Percentiles rank a stretch among this genome's conserved stretches.
phyloP scores from a whole-genome alignment of 1,139 yeast species.

The Geotrichum restrictum region DNA sequence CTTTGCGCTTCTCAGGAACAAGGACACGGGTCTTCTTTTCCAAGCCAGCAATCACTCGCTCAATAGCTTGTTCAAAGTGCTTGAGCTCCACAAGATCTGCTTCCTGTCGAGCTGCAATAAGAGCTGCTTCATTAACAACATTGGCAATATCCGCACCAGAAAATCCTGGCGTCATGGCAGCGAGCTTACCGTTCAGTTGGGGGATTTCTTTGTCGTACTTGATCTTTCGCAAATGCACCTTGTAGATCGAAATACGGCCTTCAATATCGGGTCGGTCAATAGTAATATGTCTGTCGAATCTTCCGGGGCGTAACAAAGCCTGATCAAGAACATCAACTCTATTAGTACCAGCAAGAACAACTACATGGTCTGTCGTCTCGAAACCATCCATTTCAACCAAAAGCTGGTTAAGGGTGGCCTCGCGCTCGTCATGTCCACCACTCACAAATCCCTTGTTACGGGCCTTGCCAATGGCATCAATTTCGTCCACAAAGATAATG shows the following conservation, averaged over 20 bases:
- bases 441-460: slow-evolving; percentile 80
- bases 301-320: slow-evolving; percentile 93
- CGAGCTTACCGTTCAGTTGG: slow-evolving; percentile 75
- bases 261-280: slow-evolving; percentile 90
- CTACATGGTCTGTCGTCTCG: slow-evolving; percentile 83
- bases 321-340: slow-evolving; percentile 89
- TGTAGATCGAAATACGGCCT: slow-evolving; percentile 88
- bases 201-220: slow-evolving; percentile 49
- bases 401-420: slow-evolving; percentile 89
- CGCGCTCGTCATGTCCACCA: slow-evolving; percentile 93
- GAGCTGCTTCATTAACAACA: slow-evolving; percentile 94
- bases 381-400: slow-evolving; percentile 98
- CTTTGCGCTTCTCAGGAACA: slow-evolving; percentile 75
- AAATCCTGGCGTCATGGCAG: slow-evolving; percentile 95
- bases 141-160: slow-evolving; percentile 98
- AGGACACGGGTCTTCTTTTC: slow-evolving; percentile 85
- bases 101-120: slow-evolving; percentile 85
- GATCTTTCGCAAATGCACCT: slow-evolving; percentile 73
- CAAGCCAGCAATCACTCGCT: slow-evolving; percentile 92
- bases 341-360: slow-evolving; percentile 95
- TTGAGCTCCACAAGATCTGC: slow-evolving; percentile 62
- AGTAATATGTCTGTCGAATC: slow-evolving; percentile 90
- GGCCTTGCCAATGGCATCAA: slow-evolving; percentile 96
- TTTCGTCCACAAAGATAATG: slow-evolving; percentile 92
- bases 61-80: slow-evolving; percentile 94